phyloP scores from a whole-genome alignment of 306 rosid genomes.

The Glycyrrhiza uralensis region DNA sequence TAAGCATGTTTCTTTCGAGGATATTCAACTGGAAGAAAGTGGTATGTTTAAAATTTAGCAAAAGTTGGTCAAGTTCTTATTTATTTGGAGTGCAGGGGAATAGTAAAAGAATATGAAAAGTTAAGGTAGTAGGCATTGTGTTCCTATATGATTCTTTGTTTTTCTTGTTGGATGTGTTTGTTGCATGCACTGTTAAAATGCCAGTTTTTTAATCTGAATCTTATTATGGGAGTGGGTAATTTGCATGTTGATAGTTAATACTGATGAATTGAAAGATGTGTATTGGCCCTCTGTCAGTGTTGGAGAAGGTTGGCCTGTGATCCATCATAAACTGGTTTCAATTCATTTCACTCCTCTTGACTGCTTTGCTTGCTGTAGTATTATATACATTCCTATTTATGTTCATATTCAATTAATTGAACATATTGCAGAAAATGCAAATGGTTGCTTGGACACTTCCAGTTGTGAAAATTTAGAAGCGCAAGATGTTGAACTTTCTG shows the following conservation, averaged over 20 bases:
- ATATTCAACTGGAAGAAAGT: conserved; percentile 38
- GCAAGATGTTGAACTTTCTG: conserved; percentile 49
- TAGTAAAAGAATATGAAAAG: background rate
- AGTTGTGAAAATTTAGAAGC: conserved; percentile 54
- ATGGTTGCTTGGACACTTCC: conserved; percentile 40
- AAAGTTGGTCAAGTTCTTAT: conserved; percentile 6
- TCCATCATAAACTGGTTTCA: conserved; percentile 11
- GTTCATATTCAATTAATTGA: conserved; percentile 20
- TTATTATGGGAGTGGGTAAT: background rate
- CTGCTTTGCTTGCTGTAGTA: conserved; percentile 9
- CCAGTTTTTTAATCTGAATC: background rate
- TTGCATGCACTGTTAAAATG: conserved; percentile 1
- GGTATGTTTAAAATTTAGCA: conserved; percentile 48
- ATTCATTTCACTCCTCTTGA: conserved; percentile 9
- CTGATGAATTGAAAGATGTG: conserved; percentile 6
- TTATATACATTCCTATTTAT: background rate
- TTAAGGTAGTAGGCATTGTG: background rate
- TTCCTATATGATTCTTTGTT: conserved; percentile 7
- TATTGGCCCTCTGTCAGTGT: conserved; percentile 11
- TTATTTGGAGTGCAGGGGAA: conserved; percentile 5
- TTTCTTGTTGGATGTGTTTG: background rate
- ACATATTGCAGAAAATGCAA: conserved; percentile 52
- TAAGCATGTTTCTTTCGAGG: conserved; percentile 62
- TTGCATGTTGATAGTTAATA: background rate
- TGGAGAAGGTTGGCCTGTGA: conserved; percentile 1